Percentiles rank a stretch among this genome's conserved stretches.
These are phyloP conservation scores for Flagelloscypha sp. DNA, from an alignment of 768 basidiomycete genomes.

Conservation along the genomic window DNA sequence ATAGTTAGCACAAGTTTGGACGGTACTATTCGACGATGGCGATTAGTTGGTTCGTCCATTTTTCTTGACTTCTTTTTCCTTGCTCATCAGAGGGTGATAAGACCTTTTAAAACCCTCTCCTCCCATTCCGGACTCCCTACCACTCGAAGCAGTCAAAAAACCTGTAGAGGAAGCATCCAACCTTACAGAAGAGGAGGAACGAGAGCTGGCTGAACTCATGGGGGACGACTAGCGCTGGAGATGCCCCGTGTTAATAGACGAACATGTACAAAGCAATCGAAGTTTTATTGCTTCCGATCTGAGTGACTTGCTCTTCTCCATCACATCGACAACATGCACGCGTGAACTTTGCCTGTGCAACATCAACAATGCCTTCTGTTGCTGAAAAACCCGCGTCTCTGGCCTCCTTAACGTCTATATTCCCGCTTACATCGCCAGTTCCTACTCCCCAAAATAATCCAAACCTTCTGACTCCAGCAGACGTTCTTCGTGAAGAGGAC, in stretches of 20 bases:
- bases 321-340: too few relatives aligned
- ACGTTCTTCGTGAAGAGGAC: conserved; percentile 89
- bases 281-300: too few relatives aligned
- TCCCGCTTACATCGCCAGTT: conserved; percentile 80
- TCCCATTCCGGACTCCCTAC: conserved; percentile 10
- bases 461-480: conserved; percentile 62
- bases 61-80: background rate
- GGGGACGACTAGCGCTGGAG: too few relatives aligned
- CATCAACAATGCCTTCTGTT: conserved; percentile 46
- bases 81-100: conserved; percentile 13
- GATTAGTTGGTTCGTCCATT: conserved; percentile 44
- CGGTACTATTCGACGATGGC: conserved; percentile 83
- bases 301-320: too few relatives aligned
- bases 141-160: conserved; percentile 7
- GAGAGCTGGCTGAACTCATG: conserved; percentile 79
- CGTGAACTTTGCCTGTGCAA: background rate
- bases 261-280: too few relatives aligned
- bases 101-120: conserved; percentile 32
- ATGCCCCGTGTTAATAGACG: too few relatives aligned
- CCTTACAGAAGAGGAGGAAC: conserved; percentile 84
- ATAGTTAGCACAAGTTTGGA: conserved; percentile 81
- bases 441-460: conserved; percentile 77
- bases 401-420: conserved; percentile 43
- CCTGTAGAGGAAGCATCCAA: conserved; percentile 21
- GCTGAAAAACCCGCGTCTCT: conserved; percentile 38